A percentile compares a stretch with the other conserved stretches of the same genome.
These are phyloP conservation scores for Lactifluus volemus DNA, from an alignment of 768 basidiomycete genomes.

Conservation along the genomic window DNA sequence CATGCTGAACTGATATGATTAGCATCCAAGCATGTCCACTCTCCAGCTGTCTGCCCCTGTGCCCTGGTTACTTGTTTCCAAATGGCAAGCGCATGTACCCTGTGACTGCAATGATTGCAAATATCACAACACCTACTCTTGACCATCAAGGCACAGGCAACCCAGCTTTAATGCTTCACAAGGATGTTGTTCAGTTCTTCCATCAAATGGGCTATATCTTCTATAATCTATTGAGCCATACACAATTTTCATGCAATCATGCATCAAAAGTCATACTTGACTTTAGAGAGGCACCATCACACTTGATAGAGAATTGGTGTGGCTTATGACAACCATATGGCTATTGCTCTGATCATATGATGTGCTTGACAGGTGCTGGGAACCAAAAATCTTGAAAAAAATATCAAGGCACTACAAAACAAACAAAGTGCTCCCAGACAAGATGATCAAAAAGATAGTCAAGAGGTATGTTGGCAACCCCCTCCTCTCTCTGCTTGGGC, in stretches of 20 bases:
- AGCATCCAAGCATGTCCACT: constrained; percentile 73
- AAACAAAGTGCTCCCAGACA: constrained; percentile 56
- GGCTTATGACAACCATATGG: not conserved
- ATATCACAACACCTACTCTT: constrained; percentile 77
- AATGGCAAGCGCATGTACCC: constrained; percentile 63
- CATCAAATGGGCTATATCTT: constrained; percentile 69
- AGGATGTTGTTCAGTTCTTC: constrained; percentile 86
- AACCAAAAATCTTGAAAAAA: constrained; percentile 60
- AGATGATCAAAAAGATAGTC: constrained; percentile 72
- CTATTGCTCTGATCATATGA: not conserved
- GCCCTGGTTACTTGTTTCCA: constrained; percentile 51
- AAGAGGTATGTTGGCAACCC: constrained; percentile 44
- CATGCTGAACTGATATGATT: not conserved
- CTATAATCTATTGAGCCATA: constrained; percentile 52
- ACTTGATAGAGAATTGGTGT: constrained; percentile 90
- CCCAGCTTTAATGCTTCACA: constrained; percentile 80
- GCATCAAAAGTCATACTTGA: constrained; percentile 76
- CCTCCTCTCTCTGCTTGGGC: not conserved
- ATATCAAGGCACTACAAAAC: constrained; percentile 81
- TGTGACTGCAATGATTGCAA: constrained; percentile 80
- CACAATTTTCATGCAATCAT: constrained; percentile 70
- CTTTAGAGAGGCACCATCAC: constrained; percentile 84
- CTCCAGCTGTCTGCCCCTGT: constrained; percentile 74
- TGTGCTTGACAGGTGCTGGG: constrained; percentile 54
- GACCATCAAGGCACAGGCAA: constrained; percentile 31